A percentile compares a stretch with the other conserved stretches of the same genome.
Evolutionary conservation across 2,329 filamentous ascomycete species (phyloP).

Genomic region (Exophiala alcalophila): DNA sequence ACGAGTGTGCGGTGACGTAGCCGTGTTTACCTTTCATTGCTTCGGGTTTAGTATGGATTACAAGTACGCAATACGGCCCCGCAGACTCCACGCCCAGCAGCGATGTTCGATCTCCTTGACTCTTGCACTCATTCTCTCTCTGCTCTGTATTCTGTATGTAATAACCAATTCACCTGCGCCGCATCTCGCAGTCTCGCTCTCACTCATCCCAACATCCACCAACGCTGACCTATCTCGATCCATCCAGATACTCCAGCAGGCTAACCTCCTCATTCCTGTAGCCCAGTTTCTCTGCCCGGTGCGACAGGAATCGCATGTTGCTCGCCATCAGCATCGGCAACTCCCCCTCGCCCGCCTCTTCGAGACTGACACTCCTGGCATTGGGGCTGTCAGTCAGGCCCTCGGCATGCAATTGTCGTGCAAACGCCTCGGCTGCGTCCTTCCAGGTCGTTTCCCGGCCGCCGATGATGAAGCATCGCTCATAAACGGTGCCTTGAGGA

Average conservation of each 20-base stretch:
- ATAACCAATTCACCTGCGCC: too few species aligned
- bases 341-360: slow-evolving; percentile 16
- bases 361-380: slow-evolving; percentile 8
- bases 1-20: too few species aligned
- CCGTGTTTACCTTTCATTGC: too few species aligned
- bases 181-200: too few species aligned
- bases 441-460: slow-evolving; percentile 10
- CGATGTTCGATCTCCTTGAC: too few species aligned
- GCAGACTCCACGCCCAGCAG: too few species aligned
- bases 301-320: slow-evolving; percentile 10
- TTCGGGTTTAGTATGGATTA: too few species aligned
- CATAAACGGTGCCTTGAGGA: slow-evolving; percentile 15
- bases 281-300: slow-evolving; percentile 10
- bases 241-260: slow-evolving; percentile 10
- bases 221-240: not conserved
- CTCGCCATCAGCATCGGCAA: slow-evolving; percentile 20
- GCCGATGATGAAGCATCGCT: slow-evolving; percentile 14
- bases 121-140: too few species aligned
- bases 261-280: slow-evolving; percentile 15
- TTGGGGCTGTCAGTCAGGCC: slow-evolving; percentile 8
- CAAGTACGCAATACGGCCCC: too few species aligned
- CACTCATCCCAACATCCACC: too few species aligned
- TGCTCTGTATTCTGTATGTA: too few species aligned
- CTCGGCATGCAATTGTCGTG: slow-evolving; percentile 5
- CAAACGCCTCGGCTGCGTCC: slow-evolving; percentile 7